Conservation (phyloP, 2,329 filamentous ascomycete genomes). For the Lachnellula occidentalis region DNA sequence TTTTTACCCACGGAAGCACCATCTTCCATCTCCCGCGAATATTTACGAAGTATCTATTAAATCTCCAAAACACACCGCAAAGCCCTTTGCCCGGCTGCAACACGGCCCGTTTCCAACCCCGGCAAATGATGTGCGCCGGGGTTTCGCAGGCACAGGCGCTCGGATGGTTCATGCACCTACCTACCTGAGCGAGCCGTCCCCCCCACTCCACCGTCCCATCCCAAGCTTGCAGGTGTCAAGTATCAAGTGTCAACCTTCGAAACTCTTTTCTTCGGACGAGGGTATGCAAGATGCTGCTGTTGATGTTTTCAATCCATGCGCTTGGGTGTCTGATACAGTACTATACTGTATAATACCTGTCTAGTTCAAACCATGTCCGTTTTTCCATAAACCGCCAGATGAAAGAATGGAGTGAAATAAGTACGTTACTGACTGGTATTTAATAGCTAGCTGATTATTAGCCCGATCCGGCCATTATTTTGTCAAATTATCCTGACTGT, state of each 20-base stretch:
- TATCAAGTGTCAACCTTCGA: neutral
- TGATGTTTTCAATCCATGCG: neutral
- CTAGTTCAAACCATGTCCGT: neutral
- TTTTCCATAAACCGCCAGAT: neutral
- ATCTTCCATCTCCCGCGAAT: neutral
- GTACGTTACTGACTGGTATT: too few relatives aligned
- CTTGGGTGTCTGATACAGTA: neutral
- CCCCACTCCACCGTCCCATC: neutral
- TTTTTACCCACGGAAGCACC: neutral
- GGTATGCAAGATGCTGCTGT: neutral
- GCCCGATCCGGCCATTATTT: too few relatives aligned
- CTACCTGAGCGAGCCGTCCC: neutral
- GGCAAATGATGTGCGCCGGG: neutral
- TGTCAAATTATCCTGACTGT: too few relatives aligned
- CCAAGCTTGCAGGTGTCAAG: neutral
- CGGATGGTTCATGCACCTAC: neutral
- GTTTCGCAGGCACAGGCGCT: neutral
- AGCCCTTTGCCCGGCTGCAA: neutral
- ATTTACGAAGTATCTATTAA: too few relatives aligned
- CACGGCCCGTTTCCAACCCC: neutral
- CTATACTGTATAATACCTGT: neutral
- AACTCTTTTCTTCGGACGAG: neutral
- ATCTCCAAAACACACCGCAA: neutral
- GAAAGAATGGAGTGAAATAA: too few relatives aligned
- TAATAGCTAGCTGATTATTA: too few relatives aligned